A percentile compares a stretch with the other conserved stretches of the same genome.
These are phyloP conservation scores for Castanopsis chinensis DNA, from an alignment of 306 rosid species.

Conservation along the genomic window DNA sequence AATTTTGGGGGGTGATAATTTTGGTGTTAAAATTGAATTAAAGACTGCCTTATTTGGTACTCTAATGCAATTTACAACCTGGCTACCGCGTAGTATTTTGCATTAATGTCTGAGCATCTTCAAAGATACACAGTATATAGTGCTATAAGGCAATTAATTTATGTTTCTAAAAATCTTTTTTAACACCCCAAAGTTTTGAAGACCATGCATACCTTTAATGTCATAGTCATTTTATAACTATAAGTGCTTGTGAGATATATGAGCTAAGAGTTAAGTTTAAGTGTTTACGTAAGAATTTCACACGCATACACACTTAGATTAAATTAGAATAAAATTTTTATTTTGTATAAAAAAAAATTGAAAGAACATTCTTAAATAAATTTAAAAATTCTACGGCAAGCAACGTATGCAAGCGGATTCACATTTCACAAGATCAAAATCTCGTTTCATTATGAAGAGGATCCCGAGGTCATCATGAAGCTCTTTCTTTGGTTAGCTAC, in stretches of 20 bases:
- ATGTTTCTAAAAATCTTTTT: constrained; percentile 17
- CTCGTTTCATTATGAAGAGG: constrained; percentile 28
- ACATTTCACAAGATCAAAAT: constrained; percentile 28
- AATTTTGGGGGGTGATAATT: no score
- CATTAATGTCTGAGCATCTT: not conserved
- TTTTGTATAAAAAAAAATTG: no score
- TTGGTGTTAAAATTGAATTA: not conserved
- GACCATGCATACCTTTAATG: no score
- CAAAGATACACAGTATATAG: not conserved
- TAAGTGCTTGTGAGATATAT: no score
- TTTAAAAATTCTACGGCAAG: constrained; percentile 16
- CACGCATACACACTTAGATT: no score
- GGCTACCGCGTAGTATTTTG: constrained; percentile 11
- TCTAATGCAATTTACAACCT: constrained; percentile 19
- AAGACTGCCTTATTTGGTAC: constrained; percentile 4
- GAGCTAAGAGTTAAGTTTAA: no score
- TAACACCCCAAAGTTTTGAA: constrained; percentile 25
- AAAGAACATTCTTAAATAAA: not conserved
- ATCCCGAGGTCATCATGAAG: constrained; percentile 9
- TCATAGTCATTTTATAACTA: no score
- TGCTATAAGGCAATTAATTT: constrained; percentile 13
- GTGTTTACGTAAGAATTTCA: no score
- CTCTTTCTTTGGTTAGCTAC: not conserved
- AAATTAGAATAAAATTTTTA: no score
- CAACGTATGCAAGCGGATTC: constrained; percentile 9